phyloP scores from a whole-genome alignment of 306 rosid genomes.

The Fragaria vesca region DNA sequence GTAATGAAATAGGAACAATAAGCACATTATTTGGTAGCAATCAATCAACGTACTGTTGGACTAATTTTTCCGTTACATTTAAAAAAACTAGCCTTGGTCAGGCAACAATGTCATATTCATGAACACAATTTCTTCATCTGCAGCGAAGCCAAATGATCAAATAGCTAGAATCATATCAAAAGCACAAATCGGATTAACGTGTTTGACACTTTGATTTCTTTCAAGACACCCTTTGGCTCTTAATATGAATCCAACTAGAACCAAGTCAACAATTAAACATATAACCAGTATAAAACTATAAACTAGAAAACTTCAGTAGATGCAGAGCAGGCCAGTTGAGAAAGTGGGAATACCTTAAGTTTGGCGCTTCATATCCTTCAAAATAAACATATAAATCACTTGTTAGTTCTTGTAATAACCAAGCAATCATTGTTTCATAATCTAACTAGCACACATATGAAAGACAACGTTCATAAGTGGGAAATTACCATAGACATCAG shows the following conservation, averaged over 20 bases:
- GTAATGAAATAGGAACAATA: background rate
- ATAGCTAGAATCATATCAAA: background rate
- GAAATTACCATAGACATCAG: conserved; percentile 53
- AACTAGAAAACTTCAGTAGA: background rate
- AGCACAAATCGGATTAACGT: background rate
- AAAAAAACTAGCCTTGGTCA: background rate
- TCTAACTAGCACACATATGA: background rate
- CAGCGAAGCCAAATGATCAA: background rate
- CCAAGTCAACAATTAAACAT: background rate
- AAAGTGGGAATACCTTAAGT: conserved; percentile 23
- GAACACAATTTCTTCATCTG: background rate
- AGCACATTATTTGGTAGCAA: background rate
- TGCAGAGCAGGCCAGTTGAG: background rate
- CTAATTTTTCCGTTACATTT: background rate
- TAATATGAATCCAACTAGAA: background rate
- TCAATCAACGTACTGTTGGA: background rate
- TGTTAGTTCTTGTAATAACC: background rate
- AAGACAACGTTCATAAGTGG: background rate
- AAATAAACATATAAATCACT: background rate
- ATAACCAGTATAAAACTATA: background rate
- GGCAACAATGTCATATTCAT: background rate
- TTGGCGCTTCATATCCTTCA: conserved; percentile 32
- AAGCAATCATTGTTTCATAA: background rate
- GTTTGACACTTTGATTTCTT: background rate
- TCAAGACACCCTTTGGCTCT: conserved; percentile 3